Base-by-base conservation (phyloP, 257 asterid genomes). In the Apocynum venetum region DNA sequence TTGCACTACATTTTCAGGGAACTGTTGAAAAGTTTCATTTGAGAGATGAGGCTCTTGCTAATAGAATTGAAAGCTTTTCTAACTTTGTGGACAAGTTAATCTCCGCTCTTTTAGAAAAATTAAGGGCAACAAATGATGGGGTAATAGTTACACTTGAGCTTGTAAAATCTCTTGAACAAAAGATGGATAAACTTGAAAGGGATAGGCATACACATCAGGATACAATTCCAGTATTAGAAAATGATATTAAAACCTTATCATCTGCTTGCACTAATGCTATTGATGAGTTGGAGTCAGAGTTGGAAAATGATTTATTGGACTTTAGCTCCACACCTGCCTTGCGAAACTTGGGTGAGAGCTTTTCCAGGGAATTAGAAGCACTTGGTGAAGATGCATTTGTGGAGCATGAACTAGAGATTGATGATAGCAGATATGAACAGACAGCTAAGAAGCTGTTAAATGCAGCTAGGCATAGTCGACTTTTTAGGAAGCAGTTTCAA, bases 251-350 rank as follows among this genome's bases (percentile, higher is more conserved):
- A 87, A 88, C 83, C 81, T 81, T 92, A 43, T 82, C 73, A 49
- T 90, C 96, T 81, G 92, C 97, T 85, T 95, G 96, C 82, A 53
- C 82, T 59, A 86, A 86, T 86, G 94, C 92, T 84, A 84, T 89
- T 76, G 79, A 80, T 51, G 89, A 76, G 60, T 85, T 92, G 84
- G 89, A 87, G 75, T 80, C 79, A 76, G 88, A 87, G 67, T 73
- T 77, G 36, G 82, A 79, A 59, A 83, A 86, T 79, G 81, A 79
- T 82, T 59, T 84, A 25, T 81, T 82, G 6, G 87, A 76, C 70
- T 83, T 85, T 78, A 85, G 84, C 79, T 87, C 92, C 73, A 77
- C 79, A 61, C 77, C 71, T 55, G 82, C 76, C 73, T 69, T 78
- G 82, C 88, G 80, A 64, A 80, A 84, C 73, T 76, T 85, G 70